Percentiles rank a stretch among this genome's conserved stretches.
phyloP scores from a whole-genome alignment of 169 alveolate genomes.

The Plasmodium gonderi region DNA sequence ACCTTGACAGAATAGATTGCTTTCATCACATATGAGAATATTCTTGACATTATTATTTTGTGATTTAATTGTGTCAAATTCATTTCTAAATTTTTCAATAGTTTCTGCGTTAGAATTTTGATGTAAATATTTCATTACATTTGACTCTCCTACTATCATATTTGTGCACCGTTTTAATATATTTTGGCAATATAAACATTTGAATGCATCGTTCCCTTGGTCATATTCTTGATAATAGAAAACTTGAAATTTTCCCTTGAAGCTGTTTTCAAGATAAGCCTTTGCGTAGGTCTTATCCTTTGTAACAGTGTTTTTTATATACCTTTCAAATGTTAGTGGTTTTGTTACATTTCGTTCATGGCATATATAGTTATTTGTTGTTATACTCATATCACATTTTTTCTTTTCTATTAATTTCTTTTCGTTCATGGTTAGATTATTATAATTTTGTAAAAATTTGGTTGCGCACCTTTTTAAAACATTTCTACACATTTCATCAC shows the following conservation, averaged over 20 bases:
- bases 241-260: constrained; percentile 39
- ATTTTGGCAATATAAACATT: constrained; percentile 35
- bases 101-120: constrained; percentile 4
- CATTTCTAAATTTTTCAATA: constrained; percentile 1
- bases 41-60: constrained; percentile 21
- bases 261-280: constrained; percentile 55
- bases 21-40: constrained; percentile 50
- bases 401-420: constrained; percentile 48
- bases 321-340: constrained; percentile 30
- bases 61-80: constrained; percentile 6
- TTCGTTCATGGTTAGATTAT: constrained; percentile 25
- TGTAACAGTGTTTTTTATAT: constrained; percentile 16
- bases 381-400: constrained; percentile 50
- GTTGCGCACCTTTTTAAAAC: constrained; percentile 30
- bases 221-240: constrained; percentile 51
- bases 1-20: constrained; percentile 51
- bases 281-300: constrained; percentile 37
- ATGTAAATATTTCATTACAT: constrained; percentile 8
- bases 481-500: neutral
- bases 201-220: neutral
- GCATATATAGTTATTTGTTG: neutral
- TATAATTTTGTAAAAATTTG: constrained; percentile 26
- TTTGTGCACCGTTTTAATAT: neutral
- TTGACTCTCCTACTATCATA: constrained; percentile 1
- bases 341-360: neutral